phyloP scores from a whole-genome alignment of 2,329 filamentous ascomycete species.

The Beauveria asiatica region DNA sequence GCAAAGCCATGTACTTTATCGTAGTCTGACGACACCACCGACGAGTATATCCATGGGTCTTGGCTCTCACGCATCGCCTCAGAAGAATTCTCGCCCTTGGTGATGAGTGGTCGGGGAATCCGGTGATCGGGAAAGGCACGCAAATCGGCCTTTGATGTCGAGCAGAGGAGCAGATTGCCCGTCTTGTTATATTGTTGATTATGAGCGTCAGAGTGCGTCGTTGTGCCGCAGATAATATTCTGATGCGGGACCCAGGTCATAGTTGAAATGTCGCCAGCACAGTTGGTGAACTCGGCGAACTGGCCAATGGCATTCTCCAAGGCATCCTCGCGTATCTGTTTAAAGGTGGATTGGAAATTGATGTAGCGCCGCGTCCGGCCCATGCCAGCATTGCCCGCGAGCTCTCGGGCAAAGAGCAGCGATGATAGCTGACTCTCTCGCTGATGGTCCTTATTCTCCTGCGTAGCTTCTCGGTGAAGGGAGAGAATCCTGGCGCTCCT shows the following conservation, averaged over 20 bases:
- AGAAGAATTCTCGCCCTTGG: conserved; percentile 45
- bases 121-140: conserved; percentile 48
- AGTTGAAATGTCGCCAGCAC: conserved; percentile 52
- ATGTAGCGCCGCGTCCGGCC: conserved; percentile 31
- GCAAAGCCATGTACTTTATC: conserved; percentile 35
- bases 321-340: conserved; percentile 40
- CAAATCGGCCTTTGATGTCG: conserved; percentile 33
- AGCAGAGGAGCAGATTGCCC: conserved; percentile 52
- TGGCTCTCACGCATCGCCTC: conserved; percentile 50
- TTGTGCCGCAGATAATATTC: conserved; percentile 54
- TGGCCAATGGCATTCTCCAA: conserved; percentile 47
- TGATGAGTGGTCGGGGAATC: conserved; percentile 44
- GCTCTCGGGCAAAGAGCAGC: conserved; percentile 40
- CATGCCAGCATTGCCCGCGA: conserved; percentile 36
- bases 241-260: conserved; percentile 47
- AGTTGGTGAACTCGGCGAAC: conserved; percentile 49
- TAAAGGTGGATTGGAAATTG: conserved; percentile 39
- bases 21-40: conserved; percentile 54
- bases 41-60: conserved; percentile 55
- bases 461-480: conserved; percentile 13
- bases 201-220: conserved; percentile 51
- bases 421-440: conserved; percentile 24
- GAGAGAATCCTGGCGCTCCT: conserved; percentile 19
- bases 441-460: not conserved
- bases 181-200: conserved; percentile 61